Evolutionary conservation across 345 rosid species (phyloP).

Genomic region (Clausena lansium): DNA sequence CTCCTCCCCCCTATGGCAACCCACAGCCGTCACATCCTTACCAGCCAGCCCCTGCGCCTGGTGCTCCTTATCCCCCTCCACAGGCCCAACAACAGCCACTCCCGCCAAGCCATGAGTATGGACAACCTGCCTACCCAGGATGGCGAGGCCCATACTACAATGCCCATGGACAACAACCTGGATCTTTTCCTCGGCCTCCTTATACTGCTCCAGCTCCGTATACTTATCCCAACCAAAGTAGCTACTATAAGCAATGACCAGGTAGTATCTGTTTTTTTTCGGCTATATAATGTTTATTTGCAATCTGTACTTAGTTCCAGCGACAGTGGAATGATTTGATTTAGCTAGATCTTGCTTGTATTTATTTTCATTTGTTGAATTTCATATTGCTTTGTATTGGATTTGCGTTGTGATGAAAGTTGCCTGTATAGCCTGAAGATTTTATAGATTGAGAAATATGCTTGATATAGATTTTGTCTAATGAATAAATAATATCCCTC

Average conservation of each 20-base stretch:
- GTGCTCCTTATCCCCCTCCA: conserved; percentile 54
- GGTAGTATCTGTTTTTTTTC: background rate
- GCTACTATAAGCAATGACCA: conserved; percentile 69
- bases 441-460: background rate
- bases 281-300: background rate
- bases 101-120: conserved; percentile 60
- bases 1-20: conserved; percentile 49
- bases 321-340: background rate
- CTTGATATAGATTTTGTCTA: background rate
- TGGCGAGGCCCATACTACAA: conserved; percentile 93
- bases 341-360: conserved; percentile 1
- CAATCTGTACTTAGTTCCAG: background rate
- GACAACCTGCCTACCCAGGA: conserved; percentile 82
- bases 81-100: conserved; percentile 57
- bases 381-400: background rate
- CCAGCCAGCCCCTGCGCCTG: conserved; percentile 42
- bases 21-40: conserved; percentile 59
- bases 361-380: background rate
- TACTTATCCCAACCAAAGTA: conserved; percentile 69
- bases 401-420: conserved; percentile 13
- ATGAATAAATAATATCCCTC: background rate
- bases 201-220: conserved; percentile 70
- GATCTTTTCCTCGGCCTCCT: conserved; percentile 74
- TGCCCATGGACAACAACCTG: conserved; percentile 68
- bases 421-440: background rate